Base-by-base conservation (phyloP, 2,329 filamentous ascomycete genomes). In the Aspergillus calidoustus region DNA sequence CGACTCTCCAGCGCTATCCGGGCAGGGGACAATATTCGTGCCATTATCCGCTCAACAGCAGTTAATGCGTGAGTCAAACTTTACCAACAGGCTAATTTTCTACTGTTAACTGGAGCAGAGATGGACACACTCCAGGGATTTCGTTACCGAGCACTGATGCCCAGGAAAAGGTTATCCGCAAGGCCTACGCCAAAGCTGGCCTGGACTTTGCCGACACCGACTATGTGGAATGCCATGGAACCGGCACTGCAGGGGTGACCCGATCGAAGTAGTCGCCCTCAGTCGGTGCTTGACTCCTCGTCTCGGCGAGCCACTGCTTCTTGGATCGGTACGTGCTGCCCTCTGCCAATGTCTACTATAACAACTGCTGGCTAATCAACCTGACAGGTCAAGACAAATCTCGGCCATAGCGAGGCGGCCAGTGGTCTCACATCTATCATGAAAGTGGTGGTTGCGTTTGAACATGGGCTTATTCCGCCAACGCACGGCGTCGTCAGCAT, bases 151-250 rank as follows among this genome's bases (percentile, higher is more conserved):
- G 64, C 49, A 57, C 52, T 59, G 28, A 68, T 2, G 77, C 77
- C 0, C 80, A 82, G 62, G 72, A 72, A 17, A 66, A 62, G 5
- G 67, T 80, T 11, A 80, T 82, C 46, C 68, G 71, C 3, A 61
- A 68, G 7, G 73, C 74, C 0, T 82, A 82, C 64, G 57, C 66
- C 17, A 64, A 69, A 15, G 77, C 77, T 15, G 71, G 74, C 1
- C 69, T 81, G 1, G 72, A 78, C 51, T 68, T 68, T 2, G 48
- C 62, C 0, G 31, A 59, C 6, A 67, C 68, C 19, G 67, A 65
- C 1, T 82, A 75, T 64, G 75, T 81, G 8, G 78, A 82, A 60
- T 73, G 72, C 1, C 80, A 82, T 59, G 79, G 79, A 30, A 82
- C 81, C 0, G 80, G 80, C 4, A 78, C 76, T 0, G 67, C 67